These are phyloP conservation scores for Blastobotrys petasosporus DNA, from an alignment of 1,139 yeast species.

Conservation along the genomic window DNA sequence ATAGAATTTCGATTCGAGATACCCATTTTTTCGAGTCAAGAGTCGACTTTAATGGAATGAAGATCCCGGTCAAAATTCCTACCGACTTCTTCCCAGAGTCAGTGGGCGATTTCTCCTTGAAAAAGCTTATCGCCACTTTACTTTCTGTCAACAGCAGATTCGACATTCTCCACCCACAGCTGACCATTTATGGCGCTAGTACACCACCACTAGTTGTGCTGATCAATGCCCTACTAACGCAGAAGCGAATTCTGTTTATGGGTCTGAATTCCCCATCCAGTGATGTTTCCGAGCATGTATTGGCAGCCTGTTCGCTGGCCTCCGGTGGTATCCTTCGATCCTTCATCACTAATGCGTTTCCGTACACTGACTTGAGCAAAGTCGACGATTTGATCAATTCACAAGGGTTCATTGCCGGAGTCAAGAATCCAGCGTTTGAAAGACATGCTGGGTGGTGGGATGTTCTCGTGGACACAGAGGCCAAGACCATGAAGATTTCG, in stretches of 20 bases:
- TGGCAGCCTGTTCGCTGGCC: slow-evolving; percentile 48
- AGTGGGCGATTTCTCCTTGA: slow-evolving; percentile 32
- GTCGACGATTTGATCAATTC: slow-evolving; percentile 50
- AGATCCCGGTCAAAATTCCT: slow-evolving; percentile 34
- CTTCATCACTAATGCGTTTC: slow-evolving; percentile 45
- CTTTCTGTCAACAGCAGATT: slow-evolving; percentile 21
- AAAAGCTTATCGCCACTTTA: slow-evolving; percentile 24
- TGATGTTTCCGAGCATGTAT: slow-evolving; percentile 49
- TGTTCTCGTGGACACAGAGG: slow-evolving; percentile 51
- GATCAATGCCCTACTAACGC: slow-evolving; percentile 53
- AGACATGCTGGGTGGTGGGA: slow-evolving; percentile 56
- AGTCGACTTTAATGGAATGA: slow-evolving; percentile 29
- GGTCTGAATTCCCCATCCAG: slow-evolving; percentile 53
- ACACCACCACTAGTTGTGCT: slow-evolving; percentile 56
- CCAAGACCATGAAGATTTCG: slow-evolving; percentile 39
- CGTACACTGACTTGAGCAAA: slow-evolving; percentile 57
- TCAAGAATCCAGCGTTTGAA: slow-evolving; percentile 61
- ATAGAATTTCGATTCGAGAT: slow-evolving; percentile 25
- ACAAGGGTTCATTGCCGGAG: slow-evolving; percentile 57
- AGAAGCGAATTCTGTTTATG: slow-evolving; percentile 48
- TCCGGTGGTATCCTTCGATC: slow-evolving; percentile 56
- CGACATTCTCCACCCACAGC: slow-evolving; percentile 32
- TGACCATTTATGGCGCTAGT: slow-evolving; percentile 47
- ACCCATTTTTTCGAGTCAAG: slow-evolving; percentile 33
- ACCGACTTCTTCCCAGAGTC: slow-evolving; percentile 31